Base-by-base conservation (phyloP, 352 stramenopile genomes). In the Globisporangium abappressorium region DNA sequence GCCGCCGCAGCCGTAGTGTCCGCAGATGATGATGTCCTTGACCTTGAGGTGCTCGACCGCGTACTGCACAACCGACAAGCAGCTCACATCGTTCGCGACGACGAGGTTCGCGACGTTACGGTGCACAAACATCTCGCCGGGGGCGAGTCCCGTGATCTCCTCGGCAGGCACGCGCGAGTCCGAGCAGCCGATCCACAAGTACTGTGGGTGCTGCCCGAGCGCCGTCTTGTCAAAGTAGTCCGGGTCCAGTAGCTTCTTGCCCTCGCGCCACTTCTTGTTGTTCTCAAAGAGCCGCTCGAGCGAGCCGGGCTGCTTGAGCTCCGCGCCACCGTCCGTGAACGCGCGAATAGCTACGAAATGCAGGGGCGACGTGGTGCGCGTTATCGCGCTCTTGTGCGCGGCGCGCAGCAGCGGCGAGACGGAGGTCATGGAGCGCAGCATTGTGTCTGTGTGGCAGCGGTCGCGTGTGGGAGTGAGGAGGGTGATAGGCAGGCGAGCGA, bases 151-250 rank as follows among this genome's bases (percentile, higher is more conserved):
- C 73, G 92, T 93, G 61, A 97, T 94, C 70, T 94, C 83, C 41
- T 97, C 87, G 5, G 90, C 85, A 0, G 85, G 84, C 14, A 97
- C 90, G 38, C 92, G 87, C n/a, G 90, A 91, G 76, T 98, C 90
- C 30, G 88, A 90, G 80, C 92, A 96, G 65, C 90, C 90, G 71
- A 97, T 97, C 82, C 89, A 97, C n/a, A 97, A 70, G 68, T 95
- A 97, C 75, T 96, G 82, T 49, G 91, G 91, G 55, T 92, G 82
- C 70, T 97, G 91, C 8, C 83, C 82, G 30, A 76, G 68, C 9
- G 76, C 76, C 57, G 91, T 89, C 70, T 91, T 88, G 63, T 87
- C 75, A 62, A 95, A 95, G 81, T 91, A 94, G 64, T 91, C 79
- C 0, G 87, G 81, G 60, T 93, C 81, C 24, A 68, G 72, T 53